Evolutionary conservation across 2,329 filamentous ascomycete species (phyloP), one percentile per base, ranked within the genome.

Genomic region (Dactylellina sp.): DNA sequence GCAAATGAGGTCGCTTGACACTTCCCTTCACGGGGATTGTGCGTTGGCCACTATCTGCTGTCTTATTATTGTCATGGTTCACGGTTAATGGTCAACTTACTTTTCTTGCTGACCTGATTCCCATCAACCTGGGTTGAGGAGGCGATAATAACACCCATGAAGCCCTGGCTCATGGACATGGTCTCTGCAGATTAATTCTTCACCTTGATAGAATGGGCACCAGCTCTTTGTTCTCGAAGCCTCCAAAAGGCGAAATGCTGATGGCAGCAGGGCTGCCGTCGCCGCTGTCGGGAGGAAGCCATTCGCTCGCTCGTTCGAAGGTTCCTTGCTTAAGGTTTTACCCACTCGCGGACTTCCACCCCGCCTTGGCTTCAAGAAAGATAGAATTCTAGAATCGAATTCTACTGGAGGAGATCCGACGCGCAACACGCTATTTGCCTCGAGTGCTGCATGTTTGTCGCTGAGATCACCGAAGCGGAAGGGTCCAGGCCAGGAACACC

Each of bases 41-140:
- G 53, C 56, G 68, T 64, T 72, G 68, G 68, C 68, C 68, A 72
- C 68, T 64, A 60, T 62, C 66, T 63, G 42, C 60, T 39, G 46
- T 16, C 35, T n/a, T n/a, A n/a, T n/a, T n/a, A n/a, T n/a, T 20
- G 24, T 64, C 47, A 39, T 37, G n/a, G 24, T 14, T 24, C 42
- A 49, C 44, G 47, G 60, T 32, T 49, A 64, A 42, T 40, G 37
- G 39, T 20, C 63, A 68, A 22, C 52, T 66, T 37, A 57, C n/a
- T 52, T 46, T 35, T 40, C 24, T 57, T 52, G 35, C 52, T 37
- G 55, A 49, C n/a, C 22, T 3, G 24, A 32, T 65, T 57, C 32
- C 62, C 62, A 66, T 59, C 44, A 42, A 66, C 53, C 62, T 66
- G 53, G 62, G 53, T 52, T 37, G 53, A 32, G 52, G 61, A 56